Evolutionary conservation across 441 rosid species (phyloP), one percentile per base, ranked within the genome.

Genomic region (Arabidopsis hybrid): DNA sequence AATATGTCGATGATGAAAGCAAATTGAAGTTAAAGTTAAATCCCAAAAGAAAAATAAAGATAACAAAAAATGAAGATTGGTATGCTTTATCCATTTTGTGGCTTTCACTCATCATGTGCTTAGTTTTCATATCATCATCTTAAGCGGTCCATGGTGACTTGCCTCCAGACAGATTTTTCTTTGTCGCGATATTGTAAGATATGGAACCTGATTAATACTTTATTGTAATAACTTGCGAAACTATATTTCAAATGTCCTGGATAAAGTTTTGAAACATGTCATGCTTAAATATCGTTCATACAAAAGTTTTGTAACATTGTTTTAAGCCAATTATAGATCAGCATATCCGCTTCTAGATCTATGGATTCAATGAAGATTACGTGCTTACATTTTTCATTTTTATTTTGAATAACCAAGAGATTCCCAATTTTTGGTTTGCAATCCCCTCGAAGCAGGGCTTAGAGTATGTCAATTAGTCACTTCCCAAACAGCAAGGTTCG

Each of bases 51-150:
- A 10, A 50, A 6, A n/a, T 5, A 1, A 5, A 61, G 2, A 0
- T 21, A 21, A 21, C 26, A 21, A 2, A 21, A 29, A 13, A 31
- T 17, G 1, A 17, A 35, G 26, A 29, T 49, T 36, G 70, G 71
- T 58, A 36, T 64, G 8, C 67, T 32, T 77, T 77, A 71, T 77
- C 77, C 80, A 66, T 60, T 71, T 52, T 45, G 56, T 71, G 76
- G 49, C 72, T 50, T 77, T 59, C 56, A 58, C 26, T 21, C 26
- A 5, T 76, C 76, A 76, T 57, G 80, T 76, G 80, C 67, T 5
- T 49, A 52, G 53, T 43, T 77, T 71, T 52, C 69, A 53, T 71
- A 65, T 51, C 59, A 64, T 47, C 56, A 66, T 77, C 72, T 65
- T 35, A 66, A 59, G 49, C 73, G 68, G 72, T 77, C 60, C 80